Percentiles rank a stretch among this genome's conserved stretches.
These are phyloP conservation scores for Ogataea nitratoaversa DNA, from an alignment of 805 yeast genomes.

Conservation along the genomic window DNA sequence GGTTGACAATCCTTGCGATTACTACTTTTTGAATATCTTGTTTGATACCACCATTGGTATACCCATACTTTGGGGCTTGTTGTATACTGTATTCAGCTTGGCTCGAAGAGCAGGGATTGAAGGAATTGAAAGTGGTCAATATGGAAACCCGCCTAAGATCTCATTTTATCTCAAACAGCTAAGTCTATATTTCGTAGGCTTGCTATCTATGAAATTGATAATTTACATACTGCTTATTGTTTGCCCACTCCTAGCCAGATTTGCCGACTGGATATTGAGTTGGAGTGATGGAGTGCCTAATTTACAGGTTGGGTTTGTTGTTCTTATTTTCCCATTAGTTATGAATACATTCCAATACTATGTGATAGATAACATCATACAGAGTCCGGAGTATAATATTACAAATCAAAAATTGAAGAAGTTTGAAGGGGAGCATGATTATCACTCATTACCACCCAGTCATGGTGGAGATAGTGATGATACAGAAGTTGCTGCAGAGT, in stretches of 20 bases:
- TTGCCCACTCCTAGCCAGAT: constrained; percentile 62
- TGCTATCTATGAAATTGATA: constrained; percentile 52
- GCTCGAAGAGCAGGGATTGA: constrained; percentile 41
- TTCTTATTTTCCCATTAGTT: constrained; percentile 73
- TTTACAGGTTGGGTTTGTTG: constrained; percentile 80
- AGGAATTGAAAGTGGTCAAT: constrained; percentile 52
- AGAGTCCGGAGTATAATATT: constrained; percentile 42
- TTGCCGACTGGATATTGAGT: constrained; percentile 72
- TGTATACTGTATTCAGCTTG: constrained; percentile 47
- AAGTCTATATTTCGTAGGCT: constrained; percentile 58
- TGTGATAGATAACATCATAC: constrained; percentile 70
- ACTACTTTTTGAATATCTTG: constrained; percentile 86
- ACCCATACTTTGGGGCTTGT: constrained; percentile 62
- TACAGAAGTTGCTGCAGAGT: background rate
- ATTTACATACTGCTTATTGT: constrained; percentile 53
- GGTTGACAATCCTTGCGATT: constrained; percentile 75
- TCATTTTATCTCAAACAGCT: constrained; percentile 70
- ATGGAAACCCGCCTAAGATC: constrained; percentile 62
- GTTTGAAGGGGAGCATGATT: constrained; percentile 4
- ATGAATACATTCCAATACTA: constrained; percentile 73
- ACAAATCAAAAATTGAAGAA: constrained; percentile 14
- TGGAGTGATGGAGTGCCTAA: constrained; percentile 81
- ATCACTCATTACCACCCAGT: background rate
- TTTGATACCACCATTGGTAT: constrained; percentile 94
- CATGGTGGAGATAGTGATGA: background rate